Base-by-base conservation (phyloP, 495 filamentous ascomycete species). In the Hypomontagnella monticulosa region DNA sequence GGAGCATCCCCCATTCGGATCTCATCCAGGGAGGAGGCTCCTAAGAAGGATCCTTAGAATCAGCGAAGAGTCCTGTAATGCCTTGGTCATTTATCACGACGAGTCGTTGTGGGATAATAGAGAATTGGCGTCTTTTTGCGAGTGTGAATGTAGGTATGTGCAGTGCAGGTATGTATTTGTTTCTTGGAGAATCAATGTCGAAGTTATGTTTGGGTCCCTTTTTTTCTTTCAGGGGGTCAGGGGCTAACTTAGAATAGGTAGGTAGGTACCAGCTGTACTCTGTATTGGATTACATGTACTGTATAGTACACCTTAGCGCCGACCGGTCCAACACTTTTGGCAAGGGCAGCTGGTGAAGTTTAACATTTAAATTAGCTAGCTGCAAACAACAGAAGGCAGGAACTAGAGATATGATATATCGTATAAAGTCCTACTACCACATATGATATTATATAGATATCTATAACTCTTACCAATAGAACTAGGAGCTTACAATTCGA, bases 1-100 rank as follows among this genome's bases (percentile, higher is more conserved):
- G 67, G 67, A 70, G 67, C 67, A 54, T 66, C 53, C 48, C 52
- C 62, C 67, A 56, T 66, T 51, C 66, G 60, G 66, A 56, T 69
- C 48, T 69, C 66, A 69, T 69, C 66, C 66, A 69, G 60, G 66
- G 52, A 69, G 66, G 43, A 61, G 46, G 30, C 54, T 63, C 66
- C 66, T 50, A 32, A 63, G 43, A 59, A 50, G 58, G 47, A 63
- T 63, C 55, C 43, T 60, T 46, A 30, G 54, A 59, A 43, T 49
- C 30, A 42, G 43, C 34, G 33, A 30, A 46, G 42, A 9, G 19
- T 23, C 20, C 18, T 55, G 37, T 47, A 69, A 63, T 56, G 43
- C 4, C 60, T 55, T 59, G 19, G 10, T 60, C 60, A 69, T 69
- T 63, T 63, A 69, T 60, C 14, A 51, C 19, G 14, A 43, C 16